These are phyloP conservation scores for Asterophora parasitica DNA, from an alignment of 768 basidiomycete species.

Conservation along the genomic window DNA sequence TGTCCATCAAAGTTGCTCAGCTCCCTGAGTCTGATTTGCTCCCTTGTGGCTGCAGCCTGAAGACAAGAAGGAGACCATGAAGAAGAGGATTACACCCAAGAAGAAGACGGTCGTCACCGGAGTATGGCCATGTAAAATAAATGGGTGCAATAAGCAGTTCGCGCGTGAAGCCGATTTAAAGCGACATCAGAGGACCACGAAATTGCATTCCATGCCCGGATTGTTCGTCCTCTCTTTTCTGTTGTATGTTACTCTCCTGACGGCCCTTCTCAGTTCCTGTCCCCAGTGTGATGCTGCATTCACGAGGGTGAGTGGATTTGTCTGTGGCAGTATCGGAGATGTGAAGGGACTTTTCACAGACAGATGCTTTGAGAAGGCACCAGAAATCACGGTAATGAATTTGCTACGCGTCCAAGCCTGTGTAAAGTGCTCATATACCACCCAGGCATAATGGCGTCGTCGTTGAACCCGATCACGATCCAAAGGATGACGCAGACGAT, in stretches of 20 bases:
- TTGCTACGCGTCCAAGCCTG: neutral
- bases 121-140: constrained; percentile 77
- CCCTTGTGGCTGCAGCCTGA: constrained; percentile 19
- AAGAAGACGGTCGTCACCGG: constrained; percentile 49
- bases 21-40: constrained; percentile 12
- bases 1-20: constrained; percentile 9
- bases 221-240: constrained; percentile 43
- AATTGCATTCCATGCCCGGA: constrained; percentile 67
- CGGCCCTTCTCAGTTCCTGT: constrained; percentile 46
- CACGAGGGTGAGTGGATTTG: constrained; percentile 54
- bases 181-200: constrained; percentile 77
- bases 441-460: constrained; percentile 64
- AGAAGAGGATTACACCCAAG: constrained; percentile 23
- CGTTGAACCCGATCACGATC: constrained; percentile 42
- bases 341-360: constrained; percentile 37
- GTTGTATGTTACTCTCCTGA: constrained; percentile 4
- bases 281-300: constrained; percentile 80
- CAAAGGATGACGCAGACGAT: constrained; percentile 26
- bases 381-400: constrained; percentile 68
- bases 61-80: constrained; percentile 23
- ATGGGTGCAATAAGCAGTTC: constrained; percentile 78
- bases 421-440: constrained; percentile 5
- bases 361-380: constrained; percentile 77
- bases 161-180: constrained; percentile 80
- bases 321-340: constrained; percentile 7